Percentiles rank a stretch among this genome's conserved stretches.
These are phyloP conservation scores for Wickerhamiella hasegawae DNA, from an alignment of 805 yeast species.

Conservation along the genomic window DNA sequence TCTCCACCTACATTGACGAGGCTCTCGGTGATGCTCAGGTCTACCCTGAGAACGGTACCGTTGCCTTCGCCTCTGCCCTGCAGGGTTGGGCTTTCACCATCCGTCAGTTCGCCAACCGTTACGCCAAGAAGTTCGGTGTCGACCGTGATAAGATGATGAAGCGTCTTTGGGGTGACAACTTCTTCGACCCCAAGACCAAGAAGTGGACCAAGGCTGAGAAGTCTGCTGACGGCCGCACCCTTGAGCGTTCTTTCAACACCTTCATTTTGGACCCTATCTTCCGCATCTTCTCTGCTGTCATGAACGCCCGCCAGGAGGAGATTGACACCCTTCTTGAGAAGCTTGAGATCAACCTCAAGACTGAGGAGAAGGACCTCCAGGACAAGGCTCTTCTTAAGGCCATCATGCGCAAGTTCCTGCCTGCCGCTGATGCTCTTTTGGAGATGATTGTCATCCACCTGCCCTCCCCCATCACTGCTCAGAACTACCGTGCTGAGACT, in stretches of 20 bases:
- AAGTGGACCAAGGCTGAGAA: slow-evolving; percentile 94
- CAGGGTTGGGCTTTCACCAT: slow-evolving; percentile 99
- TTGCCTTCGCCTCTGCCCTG: slow-evolving; percentile 99
- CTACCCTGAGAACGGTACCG: slow-evolving; percentile 98
- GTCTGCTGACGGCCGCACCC: slow-evolving; percentile 87
- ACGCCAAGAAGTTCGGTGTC: slow-evolving; percentile 99
- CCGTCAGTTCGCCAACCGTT: slow-evolving; percentile 95
- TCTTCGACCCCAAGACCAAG: slow-evolving; percentile 99
- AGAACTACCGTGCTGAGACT: slow-evolving; percentile 96
- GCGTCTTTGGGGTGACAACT: slow-evolving; percentile 99
- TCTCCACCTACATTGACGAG: slow-evolving; percentile 86
- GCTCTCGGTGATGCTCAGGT: slow-evolving; percentile 92
- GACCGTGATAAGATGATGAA: slow-evolving; percentile 96
- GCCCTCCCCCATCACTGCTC: slow-evolving; percentile 99
- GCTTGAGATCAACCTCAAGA: slow-evolving; percentile 84
- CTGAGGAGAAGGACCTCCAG: slow-evolving; percentile 95
- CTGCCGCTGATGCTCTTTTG: slow-evolving; percentile 98
- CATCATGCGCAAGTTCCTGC: slow-evolving; percentile 99
- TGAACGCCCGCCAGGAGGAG: slow-evolving; percentile 99
- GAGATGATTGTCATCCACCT: slow-evolving; percentile 97
- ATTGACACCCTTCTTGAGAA: slow-evolving; percentile 81
- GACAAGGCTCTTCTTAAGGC: slow-evolving; percentile 97
- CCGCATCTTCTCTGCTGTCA: slow-evolving; percentile 90
- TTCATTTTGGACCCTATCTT: slow-evolving; percentile 97
- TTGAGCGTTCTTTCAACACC: slow-evolving; percentile 99